Base-by-base conservation (phyloP, 2,329 filamentous ascomycete genomes). In the Penicillium oxalicum region DNA sequence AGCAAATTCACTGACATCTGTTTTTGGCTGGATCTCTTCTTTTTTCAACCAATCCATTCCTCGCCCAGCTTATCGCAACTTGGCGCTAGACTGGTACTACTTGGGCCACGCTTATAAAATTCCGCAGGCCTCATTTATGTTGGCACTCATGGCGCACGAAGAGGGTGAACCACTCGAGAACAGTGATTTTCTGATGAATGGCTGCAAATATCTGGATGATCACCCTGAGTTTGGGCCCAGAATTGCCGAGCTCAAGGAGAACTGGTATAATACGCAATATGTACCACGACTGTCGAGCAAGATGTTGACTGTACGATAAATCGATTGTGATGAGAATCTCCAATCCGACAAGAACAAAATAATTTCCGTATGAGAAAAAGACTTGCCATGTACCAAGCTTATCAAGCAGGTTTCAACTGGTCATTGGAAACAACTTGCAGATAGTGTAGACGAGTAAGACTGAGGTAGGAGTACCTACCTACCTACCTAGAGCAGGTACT, bases 41-140 rank as follows among this genome's bases (percentile, higher is more conserved):
- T 28, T 57, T 9, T 53, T 63, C 33, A 48, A 55, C 12, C 49
- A 52, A 4, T 54, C 58, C 2, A 52, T 56, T 29, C 45, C 54
- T 9, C 55, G 49, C 9, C 28, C 45, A 7, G 54, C 61, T 9
- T 69, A 67, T 32, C 60, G 56, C 37, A 41, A 41, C 3, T 46
- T 67, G 11, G 65, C 70, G 1, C 39, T 56, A 5, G 61, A 70
- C 24, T 71, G 69, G 69, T 68, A 69, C 40, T 45, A 60, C 11
- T 42, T 70, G 34, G 61, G 64, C 4, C 44, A 44, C n/a, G 25
- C 38, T 4, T 48, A 55, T 43, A 60, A 56, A 3, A 51, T 59
- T 35, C 27, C 8, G 1, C 48, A 52, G n/a, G 59, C 65, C 2
- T 57, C 55, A 0, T 50, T 69, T 9, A 58, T 64, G 34, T 13